Evolutionary conservation across 1,139 yeast species (phyloP).

Genomic region (Starmera stellimalicola): DNA sequence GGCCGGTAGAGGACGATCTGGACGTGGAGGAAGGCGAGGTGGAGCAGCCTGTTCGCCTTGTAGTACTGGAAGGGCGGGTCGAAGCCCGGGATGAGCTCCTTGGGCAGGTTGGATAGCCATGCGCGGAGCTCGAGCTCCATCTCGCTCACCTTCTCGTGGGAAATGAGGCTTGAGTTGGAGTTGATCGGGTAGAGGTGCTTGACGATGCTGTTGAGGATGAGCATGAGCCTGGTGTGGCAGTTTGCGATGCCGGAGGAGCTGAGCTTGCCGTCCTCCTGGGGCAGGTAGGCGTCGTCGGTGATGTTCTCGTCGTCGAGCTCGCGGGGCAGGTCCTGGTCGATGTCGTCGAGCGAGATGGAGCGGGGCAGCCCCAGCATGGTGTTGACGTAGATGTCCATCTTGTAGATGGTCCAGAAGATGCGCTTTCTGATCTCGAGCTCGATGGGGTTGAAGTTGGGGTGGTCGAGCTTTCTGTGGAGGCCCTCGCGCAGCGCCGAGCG

Average conservation of each 20-base stretch:
- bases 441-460: conserved; percentile 58
- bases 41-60: conserved; percentile 69
- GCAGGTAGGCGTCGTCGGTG: conserved; percentile 39
- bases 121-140: conserved; percentile 63
- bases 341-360: conserved; percentile 61
- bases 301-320: conserved; percentile 85
- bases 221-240: conserved; percentile 68
- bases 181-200: conserved; percentile 49
- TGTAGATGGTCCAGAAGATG: conserved; percentile 80
- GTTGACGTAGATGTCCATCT: conserved; percentile 85
- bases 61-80: conserved; percentile 57
- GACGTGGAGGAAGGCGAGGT: conserved; percentile 73
- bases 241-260: conserved; percentile 80
- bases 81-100: conserved; percentile 61
- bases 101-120: conserved; percentile 72
- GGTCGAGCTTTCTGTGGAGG: conserved; percentile 64
- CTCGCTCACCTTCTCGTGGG: conserved; percentile 52
- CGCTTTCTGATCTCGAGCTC: conserved; percentile 82
- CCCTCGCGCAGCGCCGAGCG: conserved; percentile 86
- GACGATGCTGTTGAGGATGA: conserved; percentile 47
- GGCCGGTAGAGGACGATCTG: conserved; percentile 85
- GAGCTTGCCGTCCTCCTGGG: conserved; percentile 32
- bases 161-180: conserved; percentile 22
- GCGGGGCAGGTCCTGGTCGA: conserved; percentile 80
- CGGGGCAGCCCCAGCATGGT: conserved; percentile 86